Base-by-base conservation (phyloP, 345 rosid genomes). In the Aquilaria malaccensis region DNA sequence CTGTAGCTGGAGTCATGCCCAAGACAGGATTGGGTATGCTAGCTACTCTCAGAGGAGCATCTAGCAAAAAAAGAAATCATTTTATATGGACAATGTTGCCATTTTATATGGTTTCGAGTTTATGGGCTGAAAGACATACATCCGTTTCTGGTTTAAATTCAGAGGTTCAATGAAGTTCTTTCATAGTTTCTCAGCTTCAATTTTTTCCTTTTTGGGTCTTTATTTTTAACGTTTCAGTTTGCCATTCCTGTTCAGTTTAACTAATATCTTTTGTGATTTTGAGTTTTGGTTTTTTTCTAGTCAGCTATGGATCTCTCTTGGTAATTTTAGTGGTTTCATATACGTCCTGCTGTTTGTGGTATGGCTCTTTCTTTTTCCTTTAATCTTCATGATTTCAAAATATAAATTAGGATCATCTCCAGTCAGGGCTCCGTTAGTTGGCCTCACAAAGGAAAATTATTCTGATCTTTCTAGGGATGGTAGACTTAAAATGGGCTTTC, bases 1-100 rank as follows among this genome's bases (percentile, higher is more conserved):
- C 14, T 48, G 4, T 37, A 55, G 15, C 55, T 65, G 13, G 41
- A 30, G 61, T 47, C 68, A 65, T 65, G 68, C 62, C 13, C 43
- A 65, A 65, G 48, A 49, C 13, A 9, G 68, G 11, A 32, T 12
- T 65, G 33, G 30, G 30, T 13, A 29, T 57, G 33, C 15, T 65
- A 12, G 62, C 43, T 57, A 50, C 41, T 50, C 58, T 32, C 62
- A 65, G 10, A 57, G 62, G 45, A 32, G 50, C 50, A 29, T 50
- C 62, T 65, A 33, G 43, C 13, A 65, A 65, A 65, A 55, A 33
- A 9, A 37, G 57, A 55, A 57, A 33, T 13, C 54, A 50, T 52
- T 65, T 65, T 58, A 47, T 56, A 49, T 65, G 62, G 69, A 50
- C 56, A 11, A 50, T 65, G 56, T 50, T 65, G 33, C 69, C 69